Conservation (phyloP, 495 filamentous ascomycete species). For the Trichocladium uniseriatum region DNA sequence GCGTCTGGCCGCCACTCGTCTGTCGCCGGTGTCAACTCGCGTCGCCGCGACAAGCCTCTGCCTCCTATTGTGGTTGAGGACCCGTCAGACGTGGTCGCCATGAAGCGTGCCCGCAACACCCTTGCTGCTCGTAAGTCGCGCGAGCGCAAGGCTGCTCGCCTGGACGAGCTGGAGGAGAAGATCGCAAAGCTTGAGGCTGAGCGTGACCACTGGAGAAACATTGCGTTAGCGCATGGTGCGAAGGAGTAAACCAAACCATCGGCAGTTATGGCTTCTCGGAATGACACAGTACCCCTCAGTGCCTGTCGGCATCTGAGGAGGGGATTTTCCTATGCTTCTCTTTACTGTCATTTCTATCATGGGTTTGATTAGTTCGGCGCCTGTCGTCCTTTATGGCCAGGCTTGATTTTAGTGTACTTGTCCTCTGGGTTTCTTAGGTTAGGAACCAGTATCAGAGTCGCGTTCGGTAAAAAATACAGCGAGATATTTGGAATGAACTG, state of each 20-base stretch:
- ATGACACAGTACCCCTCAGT: slow-evolving; percentile 26
- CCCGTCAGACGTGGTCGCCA: slow-evolving; percentile 56
- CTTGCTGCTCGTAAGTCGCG: slow-evolving; percentile 92
- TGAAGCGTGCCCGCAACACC: slow-evolving; percentile 94
- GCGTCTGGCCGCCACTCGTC: slow-evolving; percentile 52
- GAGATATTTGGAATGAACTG: too few relatives aligned
- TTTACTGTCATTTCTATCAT: slow-evolving; percentile 10
- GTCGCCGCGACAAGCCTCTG: slow-evolving; percentile 67
- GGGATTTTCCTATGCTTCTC: slow-evolving; percentile 20
- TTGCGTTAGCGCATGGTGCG: slow-evolving; percentile 38
- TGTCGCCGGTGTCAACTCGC: slow-evolving; percentile 58
- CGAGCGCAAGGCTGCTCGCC: slow-evolving; percentile 63
- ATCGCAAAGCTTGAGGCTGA: slow-evolving; percentile 42
- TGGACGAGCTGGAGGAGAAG: slow-evolving; percentile 51
- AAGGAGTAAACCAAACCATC: slow-evolving; percentile 28
- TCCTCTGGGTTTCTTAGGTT: slow-evolving; percentile 1
- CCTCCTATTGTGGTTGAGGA: slow-evolving; percentile 72
- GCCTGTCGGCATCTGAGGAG: slow-evolving; percentile 18
- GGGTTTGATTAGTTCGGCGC: neutral
- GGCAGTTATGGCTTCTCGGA: slow-evolving; percentile 24
- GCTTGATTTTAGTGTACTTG: slow-evolving; percentile 10
- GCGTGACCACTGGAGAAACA: slow-evolving; percentile 50
- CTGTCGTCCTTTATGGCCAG: neutral
- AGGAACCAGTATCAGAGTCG: neutral
- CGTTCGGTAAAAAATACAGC: too few relatives aligned